Evolutionary conservation across 352 stramenopile genomes (phyloP).

Genomic region (Blastocystis sp.): DNA sequence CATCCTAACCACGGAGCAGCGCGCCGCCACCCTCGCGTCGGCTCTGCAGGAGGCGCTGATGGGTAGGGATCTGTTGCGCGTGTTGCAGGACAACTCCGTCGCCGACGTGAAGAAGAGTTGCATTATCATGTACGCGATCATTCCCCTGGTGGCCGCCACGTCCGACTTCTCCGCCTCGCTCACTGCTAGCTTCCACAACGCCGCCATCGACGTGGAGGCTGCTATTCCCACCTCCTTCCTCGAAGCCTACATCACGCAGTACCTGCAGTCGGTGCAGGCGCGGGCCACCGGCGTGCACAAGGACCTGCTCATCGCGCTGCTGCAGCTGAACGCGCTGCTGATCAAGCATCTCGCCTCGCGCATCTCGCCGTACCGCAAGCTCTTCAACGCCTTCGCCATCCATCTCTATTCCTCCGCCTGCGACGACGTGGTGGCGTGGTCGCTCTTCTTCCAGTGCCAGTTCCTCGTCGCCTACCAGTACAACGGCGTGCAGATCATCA

Average conservation of each 20-base stretch:
- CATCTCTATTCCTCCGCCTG: constrained; percentile 12
- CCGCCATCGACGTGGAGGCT: not conserved
- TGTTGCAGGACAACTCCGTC: not conserved
- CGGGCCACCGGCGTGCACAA: not conserved
- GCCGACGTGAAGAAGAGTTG: constrained; percentile 37
- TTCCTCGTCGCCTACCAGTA: constrained; percentile 7
- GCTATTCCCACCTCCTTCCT: constrained; percentile 47
- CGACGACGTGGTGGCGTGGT: not conserved
- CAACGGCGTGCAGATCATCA: not conserved
- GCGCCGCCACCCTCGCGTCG: not conserved
- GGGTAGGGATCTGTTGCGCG: constrained; percentile 7
- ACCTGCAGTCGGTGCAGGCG: constrained; percentile 11
- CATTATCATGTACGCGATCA: constrained; percentile 39
- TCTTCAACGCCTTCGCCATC: constrained; percentile 10
- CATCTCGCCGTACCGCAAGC: not conserved
- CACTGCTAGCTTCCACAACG: constrained; percentile 19
- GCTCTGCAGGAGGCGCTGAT: not conserved
- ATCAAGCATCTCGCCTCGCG: not conserved
- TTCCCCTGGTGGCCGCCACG: constrained; percentile 44
- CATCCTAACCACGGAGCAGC: not conserved
- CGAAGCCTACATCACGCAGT: not conserved
- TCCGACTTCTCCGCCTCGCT: not conserved
- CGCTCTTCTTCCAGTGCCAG: constrained; percentile 47
- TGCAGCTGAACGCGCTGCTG: constrained; percentile 46
- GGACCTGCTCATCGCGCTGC: not conserved